Evolutionary conservation across 805 yeast genomes (phyloP).

Genomic region (Naumovozyma castellii): DNA sequence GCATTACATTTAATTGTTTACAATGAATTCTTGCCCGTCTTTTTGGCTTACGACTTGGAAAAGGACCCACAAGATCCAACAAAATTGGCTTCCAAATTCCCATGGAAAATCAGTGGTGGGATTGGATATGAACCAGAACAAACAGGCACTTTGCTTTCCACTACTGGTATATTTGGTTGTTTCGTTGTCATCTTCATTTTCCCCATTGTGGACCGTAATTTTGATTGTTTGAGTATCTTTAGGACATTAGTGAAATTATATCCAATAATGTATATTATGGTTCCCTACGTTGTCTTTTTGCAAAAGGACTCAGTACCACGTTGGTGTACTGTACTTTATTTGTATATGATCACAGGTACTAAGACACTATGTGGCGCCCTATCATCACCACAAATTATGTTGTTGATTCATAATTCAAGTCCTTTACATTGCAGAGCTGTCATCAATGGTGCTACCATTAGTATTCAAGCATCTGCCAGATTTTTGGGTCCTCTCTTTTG

Average conservation of each 20-base stretch:
- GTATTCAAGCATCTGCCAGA: constrained; percentile 45
- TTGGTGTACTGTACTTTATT: constrained; percentile 15
- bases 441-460: constrained; percentile 48
- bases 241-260: constrained; percentile 33
- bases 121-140: constrained; percentile 38
- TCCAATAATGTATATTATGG: constrained; percentile 36
- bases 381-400: constrained; percentile 43
- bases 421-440: constrained; percentile 47
- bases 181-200: constrained; percentile 40
- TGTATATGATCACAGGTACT: constrained; percentile 28
- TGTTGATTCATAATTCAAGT: constrained; percentile 47
- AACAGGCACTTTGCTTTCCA: constrained; percentile 43
- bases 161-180: constrained; percentile 47
- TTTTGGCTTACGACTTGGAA: constrained; percentile 35
- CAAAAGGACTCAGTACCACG: constrained; percentile 27
- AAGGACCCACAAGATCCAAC: constrained; percentile 16
- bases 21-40: constrained; percentile 48
- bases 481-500: constrained; percentile 48
- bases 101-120: constrained; percentile 44
- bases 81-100: constrained; percentile 32
- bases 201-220: constrained; percentile 42
- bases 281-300: constrained; percentile 42
- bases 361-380: constrained; percentile 37
- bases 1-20: constrained; percentile 42
- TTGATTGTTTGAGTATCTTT: constrained; percentile 38